Conservation (phyloP, 2,329 filamentous ascomycete genomes). For the Seiridium unicorne region DNA sequence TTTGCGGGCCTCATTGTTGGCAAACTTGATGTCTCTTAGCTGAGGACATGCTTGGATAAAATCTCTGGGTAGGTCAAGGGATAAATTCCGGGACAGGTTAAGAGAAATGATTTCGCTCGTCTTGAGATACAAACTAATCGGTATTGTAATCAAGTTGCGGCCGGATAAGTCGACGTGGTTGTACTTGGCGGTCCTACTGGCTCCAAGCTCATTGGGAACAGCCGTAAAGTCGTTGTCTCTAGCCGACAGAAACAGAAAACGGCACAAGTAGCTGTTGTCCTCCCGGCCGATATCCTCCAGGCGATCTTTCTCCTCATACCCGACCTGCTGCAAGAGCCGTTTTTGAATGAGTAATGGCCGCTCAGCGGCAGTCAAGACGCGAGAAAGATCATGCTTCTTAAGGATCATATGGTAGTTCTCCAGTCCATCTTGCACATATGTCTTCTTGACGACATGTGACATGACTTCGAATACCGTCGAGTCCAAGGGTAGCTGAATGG, state of each 20-base stretch:
- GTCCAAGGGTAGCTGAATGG: constrained; percentile 79
- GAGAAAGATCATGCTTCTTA: constrained; percentile 85
- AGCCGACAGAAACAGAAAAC: constrained; percentile 90
- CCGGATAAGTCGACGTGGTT: constrained; percentile 91
- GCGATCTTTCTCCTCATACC: constrained; percentile 79
- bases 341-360: constrained; percentile 91
- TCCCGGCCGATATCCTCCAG: constrained; percentile 93
- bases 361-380: constrained; percentile 76
- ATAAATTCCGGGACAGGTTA: constrained; percentile 89
- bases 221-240: constrained; percentile 80
- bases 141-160: constrained; percentile 89
- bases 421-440: constrained; percentile 83
- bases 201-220: constrained; percentile 74
- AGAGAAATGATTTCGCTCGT: constrained; percentile 90
- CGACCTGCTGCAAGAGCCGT: constrained; percentile 82
- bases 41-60: constrained; percentile 94
- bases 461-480: constrained; percentile 86
- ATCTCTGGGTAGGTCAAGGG: constrained; percentile 88
- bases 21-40: constrained; percentile 91
- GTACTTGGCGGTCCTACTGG: constrained; percentile 83
- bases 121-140: constrained; percentile 89
- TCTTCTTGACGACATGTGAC: constrained; percentile 89
- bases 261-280: constrained; percentile 94
- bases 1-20: constrained; percentile 87
- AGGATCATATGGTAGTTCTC: constrained; percentile 96